phyloP scores from a whole-genome alignment of 179 eudicot genomes.

The Carnegiea gigantea region DNA sequence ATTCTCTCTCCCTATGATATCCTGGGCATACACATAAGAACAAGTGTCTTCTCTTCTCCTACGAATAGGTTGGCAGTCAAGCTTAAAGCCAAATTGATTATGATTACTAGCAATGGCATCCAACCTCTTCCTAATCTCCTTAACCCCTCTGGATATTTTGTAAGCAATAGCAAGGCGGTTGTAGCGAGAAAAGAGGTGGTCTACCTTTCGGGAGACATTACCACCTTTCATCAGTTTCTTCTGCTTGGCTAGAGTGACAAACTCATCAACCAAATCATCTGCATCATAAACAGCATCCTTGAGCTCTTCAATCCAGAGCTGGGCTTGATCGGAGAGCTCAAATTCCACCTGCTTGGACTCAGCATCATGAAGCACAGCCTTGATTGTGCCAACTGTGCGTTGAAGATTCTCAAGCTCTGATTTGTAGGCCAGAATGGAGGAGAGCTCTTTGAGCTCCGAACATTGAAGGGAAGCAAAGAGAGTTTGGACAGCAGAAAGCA shows the following conservation, averaged over 20 bases:
- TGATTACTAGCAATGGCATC: constrained; percentile 22
- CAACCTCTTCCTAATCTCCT: constrained; percentile 26
- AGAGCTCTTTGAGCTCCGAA: background rate
- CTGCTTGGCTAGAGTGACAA: constrained; percentile 16
- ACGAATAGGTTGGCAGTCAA: background rate
- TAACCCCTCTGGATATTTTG: constrained; percentile 23
- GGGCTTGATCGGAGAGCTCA: constrained; percentile 13
- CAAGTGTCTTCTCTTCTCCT: background rate
- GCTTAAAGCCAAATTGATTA: constrained; percentile 19
- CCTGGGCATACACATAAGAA: background rate
- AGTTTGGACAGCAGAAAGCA: constrained; percentile 11
- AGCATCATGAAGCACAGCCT: constrained; percentile 29
- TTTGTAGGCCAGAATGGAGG: background rate
- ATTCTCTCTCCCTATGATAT: background rate
- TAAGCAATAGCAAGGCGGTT: constrained; percentile 7
- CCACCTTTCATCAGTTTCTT: background rate
- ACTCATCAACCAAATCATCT: constrained; percentile 31
- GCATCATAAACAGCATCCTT: constrained; percentile 23
- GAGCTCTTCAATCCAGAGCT: constrained; percentile 24
- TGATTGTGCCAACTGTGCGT: constrained; percentile 1
- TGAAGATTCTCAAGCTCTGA: constrained; percentile 11
- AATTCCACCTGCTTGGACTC: constrained; percentile 1
- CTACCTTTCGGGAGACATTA: constrained; percentile 15
- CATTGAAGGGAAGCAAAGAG: background rate
- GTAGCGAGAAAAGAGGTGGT: constrained; percentile 24